Percentiles rank a stretch among this genome's conserved stretches.
Conservation (phyloP, 352 stramenopile species). For the Globisporangium abappressorium region DNA sequence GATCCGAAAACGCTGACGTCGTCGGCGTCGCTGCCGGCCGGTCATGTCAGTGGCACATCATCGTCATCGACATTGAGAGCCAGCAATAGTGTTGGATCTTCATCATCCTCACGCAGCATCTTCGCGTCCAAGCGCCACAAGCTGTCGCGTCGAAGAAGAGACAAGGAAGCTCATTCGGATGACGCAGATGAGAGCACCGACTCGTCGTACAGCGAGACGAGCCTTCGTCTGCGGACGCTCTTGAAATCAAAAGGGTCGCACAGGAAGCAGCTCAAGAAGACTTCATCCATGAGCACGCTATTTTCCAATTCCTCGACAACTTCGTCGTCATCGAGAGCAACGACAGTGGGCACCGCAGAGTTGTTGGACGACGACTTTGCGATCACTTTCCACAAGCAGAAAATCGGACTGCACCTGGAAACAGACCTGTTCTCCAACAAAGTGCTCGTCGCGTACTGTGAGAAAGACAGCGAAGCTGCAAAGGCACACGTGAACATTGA, state of each 20-base stretch:
- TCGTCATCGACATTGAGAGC: background rate
- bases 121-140: conserved; percentile 3
- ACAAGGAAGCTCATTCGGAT: background rate
- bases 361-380: conserved; percentile 43
- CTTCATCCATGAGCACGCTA: conserved; percentile 22
- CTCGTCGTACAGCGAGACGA: conserved; percentile 11
- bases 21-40: background rate
- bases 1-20: background rate
- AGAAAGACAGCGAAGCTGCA: conserved; percentile 60
- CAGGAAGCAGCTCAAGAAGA: conserved; percentile 26
- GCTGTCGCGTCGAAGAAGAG: conserved; percentile 6
- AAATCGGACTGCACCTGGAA: conserved; percentile 69
- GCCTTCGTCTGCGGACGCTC: conserved; percentile 8
- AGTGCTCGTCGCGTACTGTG: conserved; percentile 56
- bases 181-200: conserved; percentile 5
- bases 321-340: conserved; percentile 9
- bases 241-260: conserved; percentile 8
- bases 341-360: background rate
- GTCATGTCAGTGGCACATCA: background rate
- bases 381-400: conserved; percentile 56
- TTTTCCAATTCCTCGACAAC: conserved; percentile 13
- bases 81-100: background rate
- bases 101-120: background rate
- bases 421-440: conserved; percentile 57
- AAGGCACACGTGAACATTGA: conserved; percentile 36